phyloP scores from a whole-genome alignment of 345 rosid species.

The Moringa oleifera region DNA sequence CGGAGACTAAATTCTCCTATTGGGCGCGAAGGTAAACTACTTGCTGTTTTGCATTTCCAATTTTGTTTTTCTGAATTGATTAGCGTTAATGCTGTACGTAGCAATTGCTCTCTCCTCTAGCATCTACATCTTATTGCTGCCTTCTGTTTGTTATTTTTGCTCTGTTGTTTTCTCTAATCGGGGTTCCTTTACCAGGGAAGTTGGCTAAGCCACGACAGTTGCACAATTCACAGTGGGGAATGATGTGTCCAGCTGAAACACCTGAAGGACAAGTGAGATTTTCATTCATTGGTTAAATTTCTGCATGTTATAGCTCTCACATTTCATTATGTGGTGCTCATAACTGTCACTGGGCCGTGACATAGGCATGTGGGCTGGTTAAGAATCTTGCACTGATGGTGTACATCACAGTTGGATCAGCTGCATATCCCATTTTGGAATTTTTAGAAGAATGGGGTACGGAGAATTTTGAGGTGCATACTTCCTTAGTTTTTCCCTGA shows the following conservation, averaged over 20 bases:
- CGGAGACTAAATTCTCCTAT: conserved; percentile 97
- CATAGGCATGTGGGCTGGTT: conserved; percentile 94
- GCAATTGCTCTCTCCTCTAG: background rate
- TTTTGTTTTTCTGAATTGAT: too few species aligned
- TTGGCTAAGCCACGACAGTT: conserved; percentile 97
- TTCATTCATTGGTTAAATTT: background rate
- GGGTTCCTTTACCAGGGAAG: conserved; percentile 54
- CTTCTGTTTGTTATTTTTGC: background rate
- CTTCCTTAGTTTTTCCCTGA: background rate
- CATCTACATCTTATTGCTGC: conserved; percentile 10
- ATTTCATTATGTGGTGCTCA: background rate
- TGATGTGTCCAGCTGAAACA: conserved; percentile 99
- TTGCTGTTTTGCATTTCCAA: conserved; percentile 11
- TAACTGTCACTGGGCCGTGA: conserved; percentile 10
- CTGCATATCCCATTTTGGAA: conserved; percentile 86
- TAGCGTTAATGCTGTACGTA: background rate
- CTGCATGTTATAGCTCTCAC: conserved; percentile 5
- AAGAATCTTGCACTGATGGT: conserved; percentile 99
- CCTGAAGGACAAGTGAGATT: conserved; percentile 96
- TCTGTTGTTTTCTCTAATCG: conserved; percentile 6
- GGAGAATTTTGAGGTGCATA: conserved; percentile 84
- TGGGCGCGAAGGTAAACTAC: conserved; percentile 87
- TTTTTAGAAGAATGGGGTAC: conserved; percentile 99
- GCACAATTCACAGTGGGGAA: conserved; percentile 99
- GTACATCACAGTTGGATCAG: conserved; percentile 93